Evolutionary conservation across 768 basidiomycete genomes (phyloP).

Genomic region (Boletales sp.): DNA sequence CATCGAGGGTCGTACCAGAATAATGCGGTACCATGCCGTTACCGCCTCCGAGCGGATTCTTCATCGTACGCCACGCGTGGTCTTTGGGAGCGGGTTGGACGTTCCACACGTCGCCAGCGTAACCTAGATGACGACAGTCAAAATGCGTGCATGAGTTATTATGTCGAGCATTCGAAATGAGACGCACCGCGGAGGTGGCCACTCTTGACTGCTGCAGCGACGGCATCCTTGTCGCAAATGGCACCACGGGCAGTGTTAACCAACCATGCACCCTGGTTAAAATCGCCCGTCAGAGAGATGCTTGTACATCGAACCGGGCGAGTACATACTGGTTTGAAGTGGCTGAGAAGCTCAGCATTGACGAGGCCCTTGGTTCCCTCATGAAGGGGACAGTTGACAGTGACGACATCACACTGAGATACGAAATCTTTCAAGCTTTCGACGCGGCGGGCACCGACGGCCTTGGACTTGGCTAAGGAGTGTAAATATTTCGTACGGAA

Average conservation of each 20-base stretch:
- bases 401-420: slow-evolving; percentile 70
- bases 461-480: slow-evolving; percentile 54
- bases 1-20: slow-evolving; percentile 85
- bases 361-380: slow-evolving; percentile 77
- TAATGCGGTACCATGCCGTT: slow-evolving; percentile 89
- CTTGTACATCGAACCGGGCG: neutral
- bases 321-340: slow-evolving; percentile 56
- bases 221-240: slow-evolving; percentile 79
- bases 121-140: slow-evolving; percentile 11
- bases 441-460: slow-evolving; percentile 67
- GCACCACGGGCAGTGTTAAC: slow-evolving; percentile 92
- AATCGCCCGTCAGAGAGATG: neutral
- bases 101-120: slow-evolving; percentile 71
- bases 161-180: neutral
- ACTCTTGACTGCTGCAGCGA: slow-evolving; percentile 67
- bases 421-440: slow-evolving; percentile 65
- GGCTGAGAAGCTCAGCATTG: slow-evolving; percentile 73
- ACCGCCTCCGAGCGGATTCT: slow-evolving; percentile 76
- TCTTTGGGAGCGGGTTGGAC: slow-evolving; percentile 83
- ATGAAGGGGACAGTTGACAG: slow-evolving; percentile 82
- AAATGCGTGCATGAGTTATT: neutral
- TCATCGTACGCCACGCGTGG: slow-evolving; percentile 80
- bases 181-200: slow-evolving; percentile 63
- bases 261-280: slow-evolving; percentile 73
- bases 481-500: neutral